phyloP scores from a whole-genome alignment of 352 stramenopile species.

The Globisporangium ultimum region DNA sequence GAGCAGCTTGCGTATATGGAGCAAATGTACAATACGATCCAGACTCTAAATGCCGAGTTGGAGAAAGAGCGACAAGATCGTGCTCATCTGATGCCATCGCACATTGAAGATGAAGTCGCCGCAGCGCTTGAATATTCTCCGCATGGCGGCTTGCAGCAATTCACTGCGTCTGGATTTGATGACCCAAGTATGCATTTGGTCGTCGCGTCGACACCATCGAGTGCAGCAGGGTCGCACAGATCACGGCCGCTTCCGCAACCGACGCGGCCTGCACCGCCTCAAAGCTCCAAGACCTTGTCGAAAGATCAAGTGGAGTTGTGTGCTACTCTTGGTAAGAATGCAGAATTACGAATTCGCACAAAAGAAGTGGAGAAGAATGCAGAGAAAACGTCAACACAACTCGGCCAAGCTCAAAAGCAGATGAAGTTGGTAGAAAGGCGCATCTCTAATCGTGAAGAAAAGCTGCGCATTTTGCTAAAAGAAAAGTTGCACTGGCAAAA shows the following conservation, averaged over 20 bases:
- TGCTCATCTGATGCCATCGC: slow-evolving; percentile 10
- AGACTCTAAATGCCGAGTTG: slow-evolving; percentile 40
- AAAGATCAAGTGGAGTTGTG: slow-evolving; percentile 62
- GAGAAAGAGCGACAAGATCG: slow-evolving; percentile 38
- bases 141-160: slow-evolving; percentile 6
- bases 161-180: not conserved
- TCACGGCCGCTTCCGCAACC: slow-evolving; percentile 11
- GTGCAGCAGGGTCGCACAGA: not conserved
- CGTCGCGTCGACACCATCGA: not conserved
- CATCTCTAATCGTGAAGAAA: slow-evolving; percentile 59
- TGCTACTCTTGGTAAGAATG: slow-evolving; percentile 55
- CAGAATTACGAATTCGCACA: slow-evolving; percentile 53
- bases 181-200: slow-evolving; percentile 3
- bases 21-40: slow-evolving; percentile 65
- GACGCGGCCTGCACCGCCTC: slow-evolving; percentile 18
- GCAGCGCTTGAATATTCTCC: slow-evolving; percentile 20
- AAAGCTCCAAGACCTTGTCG: slow-evolving; percentile 12
- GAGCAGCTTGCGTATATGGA: slow-evolving; percentile 65
- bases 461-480: slow-evolving; percentile 52
- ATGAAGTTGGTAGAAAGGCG: slow-evolving; percentile 54
- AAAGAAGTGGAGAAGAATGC: slow-evolving; percentile 46
- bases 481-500: slow-evolving; percentile 73
- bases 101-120: slow-evolving; percentile 19
- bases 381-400: slow-evolving; percentile 36
- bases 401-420: slow-evolving; percentile 57